These are phyloP conservation scores for Atkinsonella texensis DNA, from an alignment of 2,329 filamentous ascomycete genomes.

Conservation along the genomic window DNA sequence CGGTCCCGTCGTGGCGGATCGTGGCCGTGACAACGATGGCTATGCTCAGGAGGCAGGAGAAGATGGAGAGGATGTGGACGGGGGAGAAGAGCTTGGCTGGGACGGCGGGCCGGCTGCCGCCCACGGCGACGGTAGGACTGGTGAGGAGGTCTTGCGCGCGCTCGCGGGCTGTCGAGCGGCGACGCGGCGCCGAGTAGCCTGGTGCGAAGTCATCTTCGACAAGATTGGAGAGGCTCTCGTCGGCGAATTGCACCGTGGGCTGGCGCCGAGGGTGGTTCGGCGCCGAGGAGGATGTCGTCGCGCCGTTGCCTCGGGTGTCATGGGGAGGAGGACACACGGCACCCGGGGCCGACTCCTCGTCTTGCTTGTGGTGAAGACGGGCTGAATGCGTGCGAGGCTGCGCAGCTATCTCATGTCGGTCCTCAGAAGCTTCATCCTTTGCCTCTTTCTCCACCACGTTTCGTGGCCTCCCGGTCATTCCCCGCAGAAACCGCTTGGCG, in stretches of 20 bases:
- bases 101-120: slow-evolving; percentile 30
- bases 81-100: slow-evolving; percentile 37
- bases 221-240: slow-evolving; percentile 6
- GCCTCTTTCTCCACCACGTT: neutral
- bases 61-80: slow-evolving; percentile 38
- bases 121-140: slow-evolving; percentile 27
- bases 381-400: neutral
- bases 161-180: slow-evolving; percentile 26
- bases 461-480: neutral
- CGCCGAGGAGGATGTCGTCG: neutral
- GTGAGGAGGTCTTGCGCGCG: slow-evolving; percentile 31
- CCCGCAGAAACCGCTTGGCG: neutral
- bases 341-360: neutral
- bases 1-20: slow-evolving; percentile 23
- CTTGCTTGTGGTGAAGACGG: neutral
- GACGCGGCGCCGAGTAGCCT: slow-evolving; percentile 3
- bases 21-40: slow-evolving; percentile 33
- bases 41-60: slow-evolving; percentile 37
- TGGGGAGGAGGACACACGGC: neutral
- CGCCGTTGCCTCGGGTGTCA: neutral
- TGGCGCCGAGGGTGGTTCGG: neutral
- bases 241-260: slow-evolving; percentile 1
- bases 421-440: neutral
- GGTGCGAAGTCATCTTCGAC: neutral
- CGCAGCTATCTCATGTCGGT: neutral